A percentile compares a stretch with the other conserved stretches of the same genome.
phyloP scores from a whole-genome alignment of 1,139 yeast genomes.

The Protomyces macrosporus region DNA sequence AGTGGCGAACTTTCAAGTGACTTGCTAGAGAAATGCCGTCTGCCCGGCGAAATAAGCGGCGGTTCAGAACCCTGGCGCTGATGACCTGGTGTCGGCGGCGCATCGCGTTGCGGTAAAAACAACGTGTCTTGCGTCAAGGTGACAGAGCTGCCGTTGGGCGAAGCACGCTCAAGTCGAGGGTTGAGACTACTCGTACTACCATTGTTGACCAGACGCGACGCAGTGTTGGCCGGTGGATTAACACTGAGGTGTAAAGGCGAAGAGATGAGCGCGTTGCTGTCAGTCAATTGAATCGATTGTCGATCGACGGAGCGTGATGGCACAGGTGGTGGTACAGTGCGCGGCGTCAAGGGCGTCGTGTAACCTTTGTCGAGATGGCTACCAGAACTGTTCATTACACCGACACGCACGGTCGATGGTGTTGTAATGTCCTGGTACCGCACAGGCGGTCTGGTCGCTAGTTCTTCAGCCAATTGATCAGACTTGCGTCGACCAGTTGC shows the following conservation, averaged over 20 bases:
- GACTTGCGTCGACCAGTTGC: background rate
- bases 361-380: background rate
- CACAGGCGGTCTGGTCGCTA: background rate
- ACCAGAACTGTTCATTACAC: too few relatives aligned
- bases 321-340: background rate
- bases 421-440: background rate
- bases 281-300: background rate
- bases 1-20: conserved; percentile 16
- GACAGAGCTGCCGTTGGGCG: background rate
- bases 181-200: background rate
- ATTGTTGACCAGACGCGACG: background rate
- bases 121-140: background rate
- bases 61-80: background rate
- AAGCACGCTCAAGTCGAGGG: background rate
- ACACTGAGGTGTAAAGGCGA: background rate
- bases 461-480: background rate
- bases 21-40: conserved; percentile 6
- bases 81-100: background rate
- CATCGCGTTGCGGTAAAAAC: background rate
- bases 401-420: background rate
- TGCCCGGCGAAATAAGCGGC: background rate
- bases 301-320: conserved; percentile 10
- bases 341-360: background rate
- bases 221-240: background rate
- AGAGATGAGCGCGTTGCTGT: background rate